Evolutionary conservation across 345 rosid genomes (phyloP).

Genomic region (Acer campestre): DNA sequence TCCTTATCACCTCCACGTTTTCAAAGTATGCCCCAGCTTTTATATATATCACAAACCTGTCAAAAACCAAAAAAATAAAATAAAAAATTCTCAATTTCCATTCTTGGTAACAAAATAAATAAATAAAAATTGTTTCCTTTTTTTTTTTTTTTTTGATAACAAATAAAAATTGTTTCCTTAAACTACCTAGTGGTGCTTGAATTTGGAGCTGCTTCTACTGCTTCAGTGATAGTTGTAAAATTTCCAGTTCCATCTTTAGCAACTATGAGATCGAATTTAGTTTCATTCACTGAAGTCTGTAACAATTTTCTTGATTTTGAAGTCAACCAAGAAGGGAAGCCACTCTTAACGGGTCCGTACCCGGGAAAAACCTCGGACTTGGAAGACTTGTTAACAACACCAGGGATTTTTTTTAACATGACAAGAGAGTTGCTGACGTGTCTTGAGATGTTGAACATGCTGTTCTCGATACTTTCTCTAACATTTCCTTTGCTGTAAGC

Average conservation of each 20-base stretch:
- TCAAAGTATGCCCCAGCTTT: constrained; percentile 74
- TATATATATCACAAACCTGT: constrained; percentile 79
- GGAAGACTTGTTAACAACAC: constrained; percentile 29
- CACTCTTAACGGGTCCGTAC: constrained; percentile 42
- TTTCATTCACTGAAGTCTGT: constrained; percentile 36
- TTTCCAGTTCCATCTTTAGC: constrained; percentile 78
- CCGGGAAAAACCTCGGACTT: constrained; percentile 37
- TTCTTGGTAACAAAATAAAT: not conserved
- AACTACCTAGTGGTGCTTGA: constrained; percentile 63
- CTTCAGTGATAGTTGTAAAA: constrained; percentile 59
- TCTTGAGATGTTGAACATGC: constrained; percentile 55
- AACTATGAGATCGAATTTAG: constrained; percentile 51
- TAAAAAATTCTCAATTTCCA: too few relatives aligned
- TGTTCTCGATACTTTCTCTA: constrained; percentile 43
- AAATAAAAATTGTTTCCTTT: too few relatives aligned
- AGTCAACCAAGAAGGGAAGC: constrained; percentile 66
- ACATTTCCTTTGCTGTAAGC: constrained; percentile 39
- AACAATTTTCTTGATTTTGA: constrained; percentile 47
- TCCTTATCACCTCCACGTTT: constrained; percentile 67
- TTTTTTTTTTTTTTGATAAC: too few relatives aligned
- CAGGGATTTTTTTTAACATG: constrained; percentile 64
- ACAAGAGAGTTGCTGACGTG: constrained; percentile 65
- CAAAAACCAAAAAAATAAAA: not conserved
- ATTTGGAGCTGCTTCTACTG: constrained; percentile 75
- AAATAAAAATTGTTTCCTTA: not conserved